Evolutionary conservation across 163 green algal species (phyloP).

Genomic region (Chlamydomonas reinhardtii): DNA sequence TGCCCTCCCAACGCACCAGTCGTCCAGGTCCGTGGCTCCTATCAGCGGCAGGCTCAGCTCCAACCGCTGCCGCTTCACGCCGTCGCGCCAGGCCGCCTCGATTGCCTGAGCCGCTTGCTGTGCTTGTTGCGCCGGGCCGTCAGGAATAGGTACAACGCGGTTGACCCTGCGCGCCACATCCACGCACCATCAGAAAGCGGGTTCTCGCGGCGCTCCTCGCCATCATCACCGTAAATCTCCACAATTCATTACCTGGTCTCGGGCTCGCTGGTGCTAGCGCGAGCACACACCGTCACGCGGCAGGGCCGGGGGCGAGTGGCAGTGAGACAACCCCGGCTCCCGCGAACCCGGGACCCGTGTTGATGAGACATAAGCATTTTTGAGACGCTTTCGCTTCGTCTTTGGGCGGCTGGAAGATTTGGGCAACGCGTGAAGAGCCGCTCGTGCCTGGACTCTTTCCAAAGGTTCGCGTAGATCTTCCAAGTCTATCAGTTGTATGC

Average conservation of each 20-base stretch:
- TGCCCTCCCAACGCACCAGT: slow-evolving; percentile 70
- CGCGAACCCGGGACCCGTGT: not conserved
- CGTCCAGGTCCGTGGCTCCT: slow-evolving; percentile 92
- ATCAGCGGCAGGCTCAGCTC: slow-evolving; percentile 90
- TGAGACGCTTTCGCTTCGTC: not conserved
- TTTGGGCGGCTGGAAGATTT: too few species aligned
- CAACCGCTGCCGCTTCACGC: slow-evolving; percentile 74
- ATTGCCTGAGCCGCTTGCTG: slow-evolving; percentile 72
- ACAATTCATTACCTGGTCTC: not conserved
- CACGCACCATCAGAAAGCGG: not conserved
- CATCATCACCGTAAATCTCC: too few species aligned
- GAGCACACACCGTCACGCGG: not conserved
- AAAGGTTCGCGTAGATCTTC: too few species aligned
- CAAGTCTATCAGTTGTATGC: too few species aligned
- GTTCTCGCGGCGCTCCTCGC: not conserved
- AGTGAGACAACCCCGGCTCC: not conserved
- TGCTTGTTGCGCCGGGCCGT: slow-evolving; percentile 62
- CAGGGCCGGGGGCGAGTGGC: not conserved
- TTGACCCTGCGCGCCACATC: slow-evolving; percentile 3
- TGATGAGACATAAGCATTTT: slow-evolving; percentile 14
- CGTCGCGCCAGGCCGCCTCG: slow-evolving; percentile 72
- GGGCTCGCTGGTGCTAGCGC: slow-evolving; percentile 14
- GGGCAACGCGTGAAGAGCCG: too few species aligned
- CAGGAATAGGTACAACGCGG: slow-evolving; percentile 56
- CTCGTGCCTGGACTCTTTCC: too few species aligned